Conservation (phyloP, 2,329 filamentous ascomycete species). For the Xylariaceae sp. region DNA sequence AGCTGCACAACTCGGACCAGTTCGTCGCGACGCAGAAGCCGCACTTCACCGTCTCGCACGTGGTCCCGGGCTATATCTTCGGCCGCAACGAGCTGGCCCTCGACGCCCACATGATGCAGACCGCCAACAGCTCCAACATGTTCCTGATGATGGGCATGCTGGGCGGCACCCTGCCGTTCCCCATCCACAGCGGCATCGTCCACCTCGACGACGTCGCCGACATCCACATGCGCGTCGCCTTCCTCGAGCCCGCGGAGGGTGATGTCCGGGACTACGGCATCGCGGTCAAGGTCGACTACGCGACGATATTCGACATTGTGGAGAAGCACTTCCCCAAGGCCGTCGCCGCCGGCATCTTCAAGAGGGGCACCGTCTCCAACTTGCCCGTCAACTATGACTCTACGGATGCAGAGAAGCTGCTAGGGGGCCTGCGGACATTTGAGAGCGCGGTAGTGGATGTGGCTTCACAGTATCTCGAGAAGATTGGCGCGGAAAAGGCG, state of each 20-base stretch:
- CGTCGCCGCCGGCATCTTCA: slow-evolving; percentile 20
- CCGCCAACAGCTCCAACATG: slow-evolving; percentile 25
- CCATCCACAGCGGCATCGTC: slow-evolving; percentile 11
- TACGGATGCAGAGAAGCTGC: slow-evolving; percentile 9
- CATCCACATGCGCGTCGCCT: slow-evolving; percentile 14
- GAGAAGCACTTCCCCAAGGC: slow-evolving; percentile 20
- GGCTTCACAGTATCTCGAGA: slow-evolving; percentile 21
- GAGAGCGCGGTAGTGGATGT: slow-evolving; percentile 18
- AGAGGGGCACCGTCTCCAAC: slow-evolving; percentile 12
- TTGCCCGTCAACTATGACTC: slow-evolving; percentile 15
- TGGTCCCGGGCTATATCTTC: slow-evolving; percentile 24
- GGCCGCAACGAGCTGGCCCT: slow-evolving; percentile 23
- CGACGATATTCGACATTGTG: slow-evolving; percentile 14
- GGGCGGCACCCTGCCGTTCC: slow-evolving; percentile 15
- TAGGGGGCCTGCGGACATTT: slow-evolving; percentile 15
- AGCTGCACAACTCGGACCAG: slow-evolving; percentile 17
- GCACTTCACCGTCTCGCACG: slow-evolving; percentile 21
- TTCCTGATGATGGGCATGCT: slow-evolving; percentile 18
- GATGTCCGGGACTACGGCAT: slow-evolving; percentile 13
- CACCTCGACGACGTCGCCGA: slow-evolving; percentile 23
- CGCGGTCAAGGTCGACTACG: slow-evolving; percentile 16
- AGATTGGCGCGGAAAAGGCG: slow-evolving; percentile 2
- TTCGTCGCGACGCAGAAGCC: slow-evolving; percentile 17
- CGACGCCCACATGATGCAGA: slow-evolving; percentile 16
- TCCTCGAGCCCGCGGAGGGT: slow-evolving; percentile 10